Evolutionary conservation across 495 filamentous ascomycete species (phyloP), one percentile per base, ranked within the genome.

Genomic region (Aspergillus ellipticus): DNA sequence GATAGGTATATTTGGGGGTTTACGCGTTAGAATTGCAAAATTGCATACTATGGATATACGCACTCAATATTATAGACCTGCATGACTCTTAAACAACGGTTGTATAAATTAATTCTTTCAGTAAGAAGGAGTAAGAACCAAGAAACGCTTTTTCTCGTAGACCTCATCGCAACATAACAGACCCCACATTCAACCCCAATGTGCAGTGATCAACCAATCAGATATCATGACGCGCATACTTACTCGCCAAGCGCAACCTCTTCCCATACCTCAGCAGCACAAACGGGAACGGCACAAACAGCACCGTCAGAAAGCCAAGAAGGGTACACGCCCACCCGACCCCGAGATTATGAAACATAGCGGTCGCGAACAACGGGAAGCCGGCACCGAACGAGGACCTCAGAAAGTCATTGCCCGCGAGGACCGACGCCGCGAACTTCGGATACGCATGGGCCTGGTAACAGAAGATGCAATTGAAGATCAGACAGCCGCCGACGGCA

Each of bases 271-370:
- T 60, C n/a, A 72, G 62, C 22, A 75, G 29, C 4, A 74, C 37
- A 46, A 73, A 69, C 21, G 72, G 72, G 45, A 73, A 74, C 45
- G 74, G 68, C 43, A 77, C 61, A 50, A 75, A 73, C 4, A 67
- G 42, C 11, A 75, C 58, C 0, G 65, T 55, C 52, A 89, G 67
- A 43, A 81, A 86, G 0, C 77, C 86, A n/a, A 88, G 74, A 29
- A 86, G 66, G 31, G 70, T 79, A 33, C 79, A 83, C 3, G 83
- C 86, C 70, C 85, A 87, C 0, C 74, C 79, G 8, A 88, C 76
- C 0, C 85, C 87, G 9, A 88, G 64, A 47, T 80, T 82, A 42
- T 81, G 74, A 50, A 83, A 87, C 78, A 79, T 68, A 0, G 51
- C 49, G 4, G 59, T 51, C 8, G 77, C 75, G 51, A 81, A 79